These are phyloP conservation scores for Actinidia arguta DNA, from an alignment of 179 eudicot species.

Conservation along the genomic window DNA sequence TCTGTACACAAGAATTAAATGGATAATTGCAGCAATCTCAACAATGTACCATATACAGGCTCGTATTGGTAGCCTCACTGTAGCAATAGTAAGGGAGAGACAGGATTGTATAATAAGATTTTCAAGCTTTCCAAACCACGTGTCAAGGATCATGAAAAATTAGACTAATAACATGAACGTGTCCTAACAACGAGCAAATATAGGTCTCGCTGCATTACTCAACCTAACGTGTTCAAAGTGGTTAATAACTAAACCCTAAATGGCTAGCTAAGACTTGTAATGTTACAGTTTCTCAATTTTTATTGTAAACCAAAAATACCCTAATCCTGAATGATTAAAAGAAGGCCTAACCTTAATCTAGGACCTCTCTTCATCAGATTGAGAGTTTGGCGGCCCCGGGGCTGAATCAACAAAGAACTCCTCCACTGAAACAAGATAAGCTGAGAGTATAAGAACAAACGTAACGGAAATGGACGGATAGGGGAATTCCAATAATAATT, in stretches of 20 bases:
- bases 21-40: background rate
- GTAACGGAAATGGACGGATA: background rate
- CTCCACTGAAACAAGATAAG: slow-evolving; percentile 62
- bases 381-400: slow-evolving; percentile 68
- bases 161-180: background rate
- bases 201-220: slow-evolving; percentile 13
- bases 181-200: slow-evolving; percentile 1
- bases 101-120: background rate
- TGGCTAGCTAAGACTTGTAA: background rate
- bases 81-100: background rate
- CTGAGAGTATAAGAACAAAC: background rate
- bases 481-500: background rate
- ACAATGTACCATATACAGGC: background rate
- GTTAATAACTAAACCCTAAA: background rate
- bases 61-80: background rate
- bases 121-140: background rate
- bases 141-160: background rate
- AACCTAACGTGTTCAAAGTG: background rate
- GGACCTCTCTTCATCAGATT: slow-evolving; percentile 83
- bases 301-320: slow-evolving; percentile 18
- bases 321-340: slow-evolving; percentile 19
- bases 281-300: slow-evolving; percentile 2
- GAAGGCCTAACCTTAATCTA: slow-evolving; percentile 36
- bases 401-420: slow-evolving; percentile 94
- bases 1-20: background rate